Evolutionary conservation across 768 basidiomycete species (phyloP), one percentile per base, ranked within the genome.

Genomic region (Daedaleopsis sinensis): DNA sequence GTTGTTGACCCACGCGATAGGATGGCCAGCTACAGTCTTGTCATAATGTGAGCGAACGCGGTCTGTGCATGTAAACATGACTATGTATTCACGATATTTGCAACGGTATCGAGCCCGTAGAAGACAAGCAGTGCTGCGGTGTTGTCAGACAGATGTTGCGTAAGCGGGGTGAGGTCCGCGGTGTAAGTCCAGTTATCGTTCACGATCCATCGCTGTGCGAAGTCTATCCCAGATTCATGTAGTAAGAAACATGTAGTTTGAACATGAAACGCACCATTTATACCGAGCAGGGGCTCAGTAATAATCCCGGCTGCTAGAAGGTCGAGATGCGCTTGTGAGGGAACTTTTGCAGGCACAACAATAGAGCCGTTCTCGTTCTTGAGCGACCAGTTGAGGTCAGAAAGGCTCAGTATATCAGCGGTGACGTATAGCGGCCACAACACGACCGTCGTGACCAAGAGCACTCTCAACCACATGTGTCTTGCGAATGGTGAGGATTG

Each of bases 141-240:
- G 38, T 57, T 53, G 27, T 27, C 38, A 0, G 78, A 76, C 21
- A 73, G 52, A 7, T 65, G 68, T 48, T 70, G 54, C 23, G 74
- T 65, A 58, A 84, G 77, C 8, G 84, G 81, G 1, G 78, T 67
- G 38, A 85, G 58, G 65, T 83, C 82, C 3, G 84, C 82, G 0
- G 82, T 84, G 63, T 84, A 85, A 0, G 82, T 84, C 84, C 85
- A 86, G 58, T 82, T 82, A 57, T 86, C 84, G 53, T 80, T 73
- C 35, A 78, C 76, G 50, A 86, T 73, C 84, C 83, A 85, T 62
- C 85, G 75, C 65, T 84, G 77, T 1, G 80, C 81, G 60, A 81
- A 83, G 58, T 86, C 83, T 84, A 16, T 11, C 27, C 13, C 43
- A 12, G 27, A 21, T n/a, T 21, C 52, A 36, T n/a, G 21, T 37